A percentile compares a stretch with the other conserved stretches of the same genome.
Conservation (phyloP, 345 rosid genomes). For the Populus davidiana region DNA sequence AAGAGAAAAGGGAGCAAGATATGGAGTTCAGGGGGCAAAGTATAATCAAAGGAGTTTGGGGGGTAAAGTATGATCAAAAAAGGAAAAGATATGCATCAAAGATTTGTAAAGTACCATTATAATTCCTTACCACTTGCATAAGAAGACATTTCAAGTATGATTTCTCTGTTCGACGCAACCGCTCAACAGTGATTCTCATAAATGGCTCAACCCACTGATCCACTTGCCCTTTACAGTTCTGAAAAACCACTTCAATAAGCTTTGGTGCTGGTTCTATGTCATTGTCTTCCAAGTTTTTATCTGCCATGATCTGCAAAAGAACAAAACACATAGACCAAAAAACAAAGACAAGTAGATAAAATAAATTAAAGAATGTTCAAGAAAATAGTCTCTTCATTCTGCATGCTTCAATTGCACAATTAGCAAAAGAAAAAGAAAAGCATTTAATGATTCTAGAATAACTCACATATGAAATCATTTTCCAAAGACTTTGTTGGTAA, state of each 20-base stretch:
- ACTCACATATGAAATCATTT: constrained; percentile 88
- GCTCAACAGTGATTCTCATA: constrained; percentile 73
- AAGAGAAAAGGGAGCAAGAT: not conserved
- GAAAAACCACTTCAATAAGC: constrained; percentile 93
- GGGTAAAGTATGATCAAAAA: not conserved
- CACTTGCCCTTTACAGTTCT: constrained; percentile 96
- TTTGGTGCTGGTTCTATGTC: constrained; percentile 97
- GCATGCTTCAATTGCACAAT: not conserved
- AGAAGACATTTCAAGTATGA: constrained; percentile 89
- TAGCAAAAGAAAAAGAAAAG: not conserved
- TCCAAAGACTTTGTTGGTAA: constrained; percentile 96
- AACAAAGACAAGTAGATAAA: not conserved
- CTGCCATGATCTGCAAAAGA: constrained; percentile 66
- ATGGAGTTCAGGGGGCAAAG: not conserved
- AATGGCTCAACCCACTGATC: constrained; percentile 98
- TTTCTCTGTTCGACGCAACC: constrained; percentile 73
- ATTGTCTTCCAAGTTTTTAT: constrained; percentile 78
- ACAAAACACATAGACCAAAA: not conserved
- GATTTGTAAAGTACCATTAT: not conserved
- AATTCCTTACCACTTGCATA: constrained; percentile 79
- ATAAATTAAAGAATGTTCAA: not conserved
- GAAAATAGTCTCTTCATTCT: not conserved
- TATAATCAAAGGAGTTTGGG: not conserved
- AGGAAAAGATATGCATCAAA: not conserved
- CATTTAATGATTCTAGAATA: not conserved